Conservation (phyloP, 179 eudicot genomes). For the Nepenthes alata region DNA sequence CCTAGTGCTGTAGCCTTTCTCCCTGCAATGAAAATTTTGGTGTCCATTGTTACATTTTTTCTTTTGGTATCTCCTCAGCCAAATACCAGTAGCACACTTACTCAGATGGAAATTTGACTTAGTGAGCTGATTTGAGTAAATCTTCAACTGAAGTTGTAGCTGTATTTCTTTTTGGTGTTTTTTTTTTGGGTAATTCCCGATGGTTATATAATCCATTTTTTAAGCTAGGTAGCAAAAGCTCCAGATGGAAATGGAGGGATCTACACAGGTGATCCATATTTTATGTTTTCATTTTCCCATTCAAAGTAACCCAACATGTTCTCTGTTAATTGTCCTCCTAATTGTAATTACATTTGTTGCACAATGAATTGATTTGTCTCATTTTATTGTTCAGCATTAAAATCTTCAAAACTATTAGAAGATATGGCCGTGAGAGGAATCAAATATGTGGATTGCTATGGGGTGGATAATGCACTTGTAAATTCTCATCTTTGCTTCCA, state of each 20-base stretch:
- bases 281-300: background rate
- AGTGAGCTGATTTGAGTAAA: no score
- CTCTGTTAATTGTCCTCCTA: background rate
- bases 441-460: constrained; percentile 88
- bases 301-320: background rate
- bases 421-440: constrained; percentile 87
- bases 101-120: no score
- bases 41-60: no score
- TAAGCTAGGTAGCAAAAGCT: constrained; percentile 75
- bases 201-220: constrained; percentile 1
- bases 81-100: no score
- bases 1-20: no score
- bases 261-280: constrained; percentile 47
- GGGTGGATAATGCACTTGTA: constrained; percentile 94
- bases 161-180: background rate
- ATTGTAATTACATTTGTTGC: background rate
- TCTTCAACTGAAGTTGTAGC: no score
- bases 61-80: no score
- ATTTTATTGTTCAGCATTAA: constrained; percentile 49
- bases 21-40: no score
- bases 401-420: constrained; percentile 71
- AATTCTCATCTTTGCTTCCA: constrained; percentile 15
- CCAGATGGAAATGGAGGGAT: constrained; percentile 99
- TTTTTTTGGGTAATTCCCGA: background rate
- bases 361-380: constrained; percentile 11